Percentiles rank a stretch among this genome's conserved stretches.
phyloP scores from a whole-genome alignment of 495 filamentous ascomycete genomes.

The Neurospora sp. region DNA sequence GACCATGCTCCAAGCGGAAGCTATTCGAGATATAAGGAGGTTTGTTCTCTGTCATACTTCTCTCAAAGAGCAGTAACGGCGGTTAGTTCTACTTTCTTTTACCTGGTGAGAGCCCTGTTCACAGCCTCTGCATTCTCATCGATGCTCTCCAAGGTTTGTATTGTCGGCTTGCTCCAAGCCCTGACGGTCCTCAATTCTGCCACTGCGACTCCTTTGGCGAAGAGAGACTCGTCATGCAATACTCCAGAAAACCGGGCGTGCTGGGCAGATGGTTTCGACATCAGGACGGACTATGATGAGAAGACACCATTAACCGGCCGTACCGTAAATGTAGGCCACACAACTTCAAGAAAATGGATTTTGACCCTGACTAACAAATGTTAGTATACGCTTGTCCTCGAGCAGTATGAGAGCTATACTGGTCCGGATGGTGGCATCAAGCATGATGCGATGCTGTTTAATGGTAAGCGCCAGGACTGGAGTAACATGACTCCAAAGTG shows the following conservation, averaged over 20 bases:
- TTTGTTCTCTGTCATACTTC: too few relatives aligned
- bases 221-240: neutral
- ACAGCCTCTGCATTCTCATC: neutral
- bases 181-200: neutral
- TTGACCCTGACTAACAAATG: neutral
- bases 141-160: neutral
- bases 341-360: neutral
- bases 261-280: neutral
- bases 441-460: conserved; percentile 3
- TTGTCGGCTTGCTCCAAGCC: neutral
- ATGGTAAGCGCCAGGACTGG: neutral
- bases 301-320: neutral
- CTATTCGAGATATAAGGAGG: too few relatives aligned
- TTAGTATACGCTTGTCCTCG: neutral
- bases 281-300: neutral
- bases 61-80: neutral
- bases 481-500: neutral
- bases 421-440: neutral
- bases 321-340: neutral
- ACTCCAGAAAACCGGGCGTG: neutral
- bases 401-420: neutral
- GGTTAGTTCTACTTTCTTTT: neutral
- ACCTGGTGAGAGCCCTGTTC: neutral
- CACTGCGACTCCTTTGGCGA: neutral
- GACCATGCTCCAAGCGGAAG: too few relatives aligned